Conservation (phyloP, 352 stramenopile species). For the Phytophthora pseudosyringae region DNA sequence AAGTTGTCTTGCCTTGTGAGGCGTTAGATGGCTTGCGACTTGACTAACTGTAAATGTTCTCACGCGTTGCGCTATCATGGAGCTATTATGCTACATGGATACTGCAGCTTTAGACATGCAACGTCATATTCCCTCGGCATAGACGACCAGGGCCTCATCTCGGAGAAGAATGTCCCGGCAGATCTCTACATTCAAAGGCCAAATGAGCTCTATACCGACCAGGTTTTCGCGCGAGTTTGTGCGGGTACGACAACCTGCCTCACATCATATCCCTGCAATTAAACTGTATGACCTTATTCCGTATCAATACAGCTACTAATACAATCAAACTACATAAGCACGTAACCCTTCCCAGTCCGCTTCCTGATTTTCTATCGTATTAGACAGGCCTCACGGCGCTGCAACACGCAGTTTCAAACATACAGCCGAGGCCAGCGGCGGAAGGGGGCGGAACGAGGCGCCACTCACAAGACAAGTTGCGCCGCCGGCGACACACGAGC, state of each 20-base stretch:
- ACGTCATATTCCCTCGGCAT: slow-evolving; percentile 13
- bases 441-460: not conserved
- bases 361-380: slow-evolving; percentile 9
- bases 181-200: slow-evolving; percentile 11
- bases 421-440: not conserved
- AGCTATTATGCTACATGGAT: not conserved
- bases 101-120: not conserved
- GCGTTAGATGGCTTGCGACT: too few relatives aligned
- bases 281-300: not conserved
- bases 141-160: slow-evolving; percentile 13
- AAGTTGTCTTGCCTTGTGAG: slow-evolving; percentile 19
- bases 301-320: not conserved
- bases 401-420: slow-evolving; percentile 16
- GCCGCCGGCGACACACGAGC: not conserved
- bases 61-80: not conserved
- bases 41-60: not conserved
- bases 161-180: slow-evolving; percentile 8
- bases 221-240: slow-evolving; percentile 7
- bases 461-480: slow-evolving; percentile 17
- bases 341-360: not conserved
- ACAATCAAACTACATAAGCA: not conserved
- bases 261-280: not conserved
- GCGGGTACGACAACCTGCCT: slow-evolving; percentile 2
- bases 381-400: slow-evolving; percentile 1
- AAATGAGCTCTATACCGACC: slow-evolving; percentile 24